These are phyloP conservation scores for Caryopteris hybrid DNA, from an alignment of 305 asterid species.

Conservation along the genomic window DNA sequence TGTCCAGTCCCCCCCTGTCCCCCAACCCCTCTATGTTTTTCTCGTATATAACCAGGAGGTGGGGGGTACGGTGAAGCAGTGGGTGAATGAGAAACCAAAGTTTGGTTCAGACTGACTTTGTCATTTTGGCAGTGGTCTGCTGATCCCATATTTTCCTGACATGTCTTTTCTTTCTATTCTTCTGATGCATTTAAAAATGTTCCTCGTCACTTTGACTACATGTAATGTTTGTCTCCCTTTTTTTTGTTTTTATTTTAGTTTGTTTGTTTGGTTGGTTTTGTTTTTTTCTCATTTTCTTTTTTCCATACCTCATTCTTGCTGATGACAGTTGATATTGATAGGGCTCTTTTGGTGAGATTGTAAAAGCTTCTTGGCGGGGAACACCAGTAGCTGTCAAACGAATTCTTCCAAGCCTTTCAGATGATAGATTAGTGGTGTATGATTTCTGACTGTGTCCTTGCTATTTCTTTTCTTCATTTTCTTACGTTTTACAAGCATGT, in stretches of 20 bases:
- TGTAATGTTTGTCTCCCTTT: not conserved
- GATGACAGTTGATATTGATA: slow-evolving; percentile 33
- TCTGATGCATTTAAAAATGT: not conserved
- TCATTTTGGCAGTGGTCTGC: not conserved
- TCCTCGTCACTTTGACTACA: slow-evolving; percentile 1
- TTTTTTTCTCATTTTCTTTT: not conserved
- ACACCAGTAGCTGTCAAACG: slow-evolving; percentile 99
- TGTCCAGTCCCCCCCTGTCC: not conserved
- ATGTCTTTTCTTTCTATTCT: not conserved
- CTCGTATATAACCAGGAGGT: not conserved
- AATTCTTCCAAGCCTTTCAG: slow-evolving; percentile 96
- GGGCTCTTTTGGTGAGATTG: slow-evolving; percentile 99
- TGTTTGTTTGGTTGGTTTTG: too few species aligned
- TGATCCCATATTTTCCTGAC: not conserved
- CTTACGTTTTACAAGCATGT: not conserved
- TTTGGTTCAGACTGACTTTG: not conserved
- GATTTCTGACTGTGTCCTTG: slow-evolving; percentile 19
- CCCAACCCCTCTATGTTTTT: not conserved
- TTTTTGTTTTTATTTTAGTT: not conserved
- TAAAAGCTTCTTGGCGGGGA: slow-evolving; percentile 95
- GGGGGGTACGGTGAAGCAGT: too few species aligned
- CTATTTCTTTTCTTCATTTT: slow-evolving; percentile 3
- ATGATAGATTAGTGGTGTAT: slow-evolving; percentile 94
- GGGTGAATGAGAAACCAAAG: slow-evolving; percentile 3
- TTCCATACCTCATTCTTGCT: slow-evolving; percentile 27